A percentile compares a stretch with the other conserved stretches of the same genome.
Conservation (phyloP, 495 filamentous ascomycete species). For the Penicillium canescens region DNA sequence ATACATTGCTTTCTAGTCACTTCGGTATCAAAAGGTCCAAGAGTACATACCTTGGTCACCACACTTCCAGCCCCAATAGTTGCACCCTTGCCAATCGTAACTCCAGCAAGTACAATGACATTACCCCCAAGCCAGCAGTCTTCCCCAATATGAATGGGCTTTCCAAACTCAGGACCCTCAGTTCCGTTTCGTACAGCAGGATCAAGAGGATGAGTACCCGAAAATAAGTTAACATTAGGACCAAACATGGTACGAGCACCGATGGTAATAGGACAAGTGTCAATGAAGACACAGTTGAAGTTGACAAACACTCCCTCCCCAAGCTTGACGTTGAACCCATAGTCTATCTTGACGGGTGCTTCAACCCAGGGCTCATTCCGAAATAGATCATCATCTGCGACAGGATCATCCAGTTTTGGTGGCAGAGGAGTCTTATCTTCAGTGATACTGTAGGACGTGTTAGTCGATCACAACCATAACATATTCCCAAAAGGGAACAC, state of each 20-base stretch:
- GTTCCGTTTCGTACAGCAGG: conserved; percentile 72
- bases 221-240: conserved; percentile 70
- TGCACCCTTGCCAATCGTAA: conserved; percentile 76
- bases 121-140: conserved; percentile 90
- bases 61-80: conserved; percentile 86
- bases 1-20: no score
- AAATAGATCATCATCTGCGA: conserved; percentile 62
- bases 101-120: conserved; percentile 72
- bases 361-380: conserved; percentile 68
- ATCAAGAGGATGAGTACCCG: conserved; percentile 75
- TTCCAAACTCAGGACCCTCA: conserved; percentile 72
- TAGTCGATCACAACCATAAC: not conserved
- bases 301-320: conserved; percentile 75
- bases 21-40: not conserved
- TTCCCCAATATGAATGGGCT: conserved; percentile 75
- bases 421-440: conserved; percentile 63
- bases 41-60: conserved; percentile 75
- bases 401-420: conserved; percentile 47
- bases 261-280: conserved; percentile 75
- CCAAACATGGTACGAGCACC: conserved; percentile 80
- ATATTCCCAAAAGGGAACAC: no score
- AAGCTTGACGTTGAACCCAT: conserved; percentile 71
- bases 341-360: conserved; percentile 69
- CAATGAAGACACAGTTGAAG: conserved; percentile 71
- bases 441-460: conserved; percentile 46